A percentile compares a stretch with the other conserved stretches of the same genome.
These are phyloP conservation scores for Vigna angularis DNA, from an alignment of 306 rosid species.

Conservation along the genomic window DNA sequence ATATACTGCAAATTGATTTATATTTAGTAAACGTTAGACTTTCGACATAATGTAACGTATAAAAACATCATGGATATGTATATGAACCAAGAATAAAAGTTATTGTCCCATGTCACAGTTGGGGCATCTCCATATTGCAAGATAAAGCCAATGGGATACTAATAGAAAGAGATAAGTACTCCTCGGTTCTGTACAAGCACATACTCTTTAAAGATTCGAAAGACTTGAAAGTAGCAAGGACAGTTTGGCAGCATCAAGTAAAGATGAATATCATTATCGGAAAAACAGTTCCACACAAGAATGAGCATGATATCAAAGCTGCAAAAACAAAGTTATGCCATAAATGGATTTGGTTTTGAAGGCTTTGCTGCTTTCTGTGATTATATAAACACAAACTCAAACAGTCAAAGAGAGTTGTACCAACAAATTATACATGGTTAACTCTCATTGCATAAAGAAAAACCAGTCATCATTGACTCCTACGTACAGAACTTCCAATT, in stretches of 20 bases:
- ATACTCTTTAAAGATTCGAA: slow-evolving; percentile 45
- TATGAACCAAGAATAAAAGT: slow-evolving; percentile 52
- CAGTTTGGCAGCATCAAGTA: slow-evolving; percentile 59
- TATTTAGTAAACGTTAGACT: too few species aligned
- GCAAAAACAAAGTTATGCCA: slow-evolving; percentile 33
- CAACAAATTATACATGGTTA: slow-evolving; percentile 38
- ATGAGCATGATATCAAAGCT: slow-evolving; percentile 45
- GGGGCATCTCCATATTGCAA: slow-evolving; percentile 49
- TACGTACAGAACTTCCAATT: slow-evolving; percentile 30
- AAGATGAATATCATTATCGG: slow-evolving; percentile 44
- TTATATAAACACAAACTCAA: slow-evolving; percentile 10
- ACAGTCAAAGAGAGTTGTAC: slow-evolving; percentile 35
- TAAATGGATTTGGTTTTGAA: slow-evolving; percentile 43
- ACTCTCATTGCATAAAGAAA: slow-evolving; percentile 31
- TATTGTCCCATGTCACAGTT: slow-evolving; percentile 46
- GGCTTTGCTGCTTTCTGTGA: slow-evolving; percentile 22
- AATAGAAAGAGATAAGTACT: slow-evolving; percentile 43
- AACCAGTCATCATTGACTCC: slow-evolving; percentile 28
- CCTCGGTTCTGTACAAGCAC: slow-evolving; percentile 44
- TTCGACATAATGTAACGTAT: slow-evolving; percentile 6
- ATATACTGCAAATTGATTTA: too few species aligned
- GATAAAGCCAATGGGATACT: slow-evolving; percentile 49
- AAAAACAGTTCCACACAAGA: slow-evolving; percentile 47
- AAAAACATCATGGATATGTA: slow-evolving; percentile 36
- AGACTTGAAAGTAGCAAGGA: slow-evolving; percentile 43